Conservation (phyloP, 129 eudicot genomes). For the Escallonia rubra region DNA sequence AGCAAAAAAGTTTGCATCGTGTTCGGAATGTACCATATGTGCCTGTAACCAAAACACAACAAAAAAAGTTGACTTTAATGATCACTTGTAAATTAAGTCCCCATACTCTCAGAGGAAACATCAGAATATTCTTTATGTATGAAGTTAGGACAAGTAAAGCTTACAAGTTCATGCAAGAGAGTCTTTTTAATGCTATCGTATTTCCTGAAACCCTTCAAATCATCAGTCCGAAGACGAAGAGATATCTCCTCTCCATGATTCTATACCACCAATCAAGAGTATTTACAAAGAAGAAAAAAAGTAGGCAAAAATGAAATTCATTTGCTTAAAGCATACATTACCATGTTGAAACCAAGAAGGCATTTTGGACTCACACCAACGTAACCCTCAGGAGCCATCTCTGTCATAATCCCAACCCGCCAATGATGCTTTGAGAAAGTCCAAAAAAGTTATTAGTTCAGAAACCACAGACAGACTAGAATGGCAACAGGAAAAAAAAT, state of each 20-base stretch:
- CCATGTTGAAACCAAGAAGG: constrained; percentile 94
- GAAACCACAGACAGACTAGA: constrained; percentile 1
- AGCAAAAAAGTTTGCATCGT: constrained; percentile 70
- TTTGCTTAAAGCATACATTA: constrained; percentile 12
- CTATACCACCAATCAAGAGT: constrained; percentile 34
- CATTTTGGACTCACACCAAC: constrained; percentile 92
- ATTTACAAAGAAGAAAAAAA: neutral
- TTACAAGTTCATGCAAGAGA: constrained; percentile 90
- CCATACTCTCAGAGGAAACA: neutral
- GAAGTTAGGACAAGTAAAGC: neutral
- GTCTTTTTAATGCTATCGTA: constrained; percentile 84
- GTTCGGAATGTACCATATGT: constrained; percentile 86
- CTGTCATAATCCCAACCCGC: constrained; percentile 97
- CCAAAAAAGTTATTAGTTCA: constrained; percentile 12
- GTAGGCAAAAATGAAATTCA: neutral
- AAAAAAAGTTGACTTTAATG: neutral
- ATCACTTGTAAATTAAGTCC: neutral
- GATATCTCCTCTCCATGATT: constrained; percentile 97
- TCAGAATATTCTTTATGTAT: neutral
- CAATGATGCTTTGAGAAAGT: constrained; percentile 66
- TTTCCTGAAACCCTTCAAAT: constrained; percentile 93
- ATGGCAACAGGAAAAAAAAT: neutral
- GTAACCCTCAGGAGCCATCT: constrained; percentile 97
- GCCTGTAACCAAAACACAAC: constrained; percentile 44
- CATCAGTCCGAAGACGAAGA: constrained; percentile 91